A percentile compares a stretch with the other conserved stretches of the same genome.
Evolutionary conservation across 129 eudicot species (phyloP).

Genomic region (Rutidosis leptorrhynchoides): DNA sequence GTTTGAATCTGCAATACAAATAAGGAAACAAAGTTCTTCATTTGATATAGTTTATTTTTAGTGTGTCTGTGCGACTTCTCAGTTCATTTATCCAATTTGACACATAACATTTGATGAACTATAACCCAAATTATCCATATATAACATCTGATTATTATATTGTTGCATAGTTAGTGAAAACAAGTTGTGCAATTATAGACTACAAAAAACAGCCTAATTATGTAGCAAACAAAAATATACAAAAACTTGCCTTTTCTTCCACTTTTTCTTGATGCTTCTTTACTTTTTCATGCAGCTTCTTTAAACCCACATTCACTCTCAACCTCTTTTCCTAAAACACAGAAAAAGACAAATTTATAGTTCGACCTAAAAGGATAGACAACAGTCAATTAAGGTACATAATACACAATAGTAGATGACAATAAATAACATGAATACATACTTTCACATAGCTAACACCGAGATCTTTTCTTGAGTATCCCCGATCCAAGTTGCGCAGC

Average conservation of each 20-base stretch:
- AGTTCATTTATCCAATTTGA: no score
- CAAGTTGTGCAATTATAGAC: not conserved
- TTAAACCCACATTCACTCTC: conserved; percentile 80
- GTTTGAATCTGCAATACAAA: conserved; percentile 64
- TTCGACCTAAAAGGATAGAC: not conserved
- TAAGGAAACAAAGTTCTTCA: conserved; percentile 1
- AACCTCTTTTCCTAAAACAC: conserved; percentile 75
- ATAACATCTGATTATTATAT: not conserved
- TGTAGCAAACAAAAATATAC: no score
- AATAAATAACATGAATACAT: conserved; percentile 20
- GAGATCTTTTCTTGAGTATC: conserved; percentile 98
- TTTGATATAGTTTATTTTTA: not conserved
- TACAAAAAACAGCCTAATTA: not conserved
- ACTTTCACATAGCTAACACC: conserved; percentile 96
- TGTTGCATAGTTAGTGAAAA: not conserved
- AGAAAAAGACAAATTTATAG: conserved; percentile 11
- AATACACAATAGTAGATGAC: conserved; percentile 6
- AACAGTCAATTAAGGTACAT: conserved; percentile 9
- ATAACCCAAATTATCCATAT: not conserved
- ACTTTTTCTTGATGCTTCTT: conserved; percentile 94
- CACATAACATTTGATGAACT: not conserved
- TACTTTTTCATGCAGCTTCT: conserved; percentile 81
- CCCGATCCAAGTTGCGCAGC: conserved; percentile 95
- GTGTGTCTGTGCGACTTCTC: not conserved
- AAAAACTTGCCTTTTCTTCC: conserved; percentile 57